Conservation (phyloP, 768 basidiomycete genomes). For the Boletus insuetus region DNA sequence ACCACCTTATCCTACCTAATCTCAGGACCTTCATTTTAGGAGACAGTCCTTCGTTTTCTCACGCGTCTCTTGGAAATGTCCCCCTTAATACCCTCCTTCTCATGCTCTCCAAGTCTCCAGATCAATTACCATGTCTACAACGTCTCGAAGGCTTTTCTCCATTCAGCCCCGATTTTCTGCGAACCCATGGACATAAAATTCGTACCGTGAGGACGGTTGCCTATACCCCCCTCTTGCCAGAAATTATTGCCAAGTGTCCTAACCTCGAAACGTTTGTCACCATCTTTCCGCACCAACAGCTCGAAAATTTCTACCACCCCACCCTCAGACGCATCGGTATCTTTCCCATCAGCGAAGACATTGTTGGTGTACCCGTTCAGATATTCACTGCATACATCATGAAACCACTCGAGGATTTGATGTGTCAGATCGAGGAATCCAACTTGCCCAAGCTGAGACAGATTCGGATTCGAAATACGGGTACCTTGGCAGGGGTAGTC, state of each 20-base stretch:
- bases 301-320: conserved; percentile 38
- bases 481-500: conserved; percentile 35
- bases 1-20: conserved; percentile 33
- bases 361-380: conserved; percentile 34
- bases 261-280: conserved; percentile 42
- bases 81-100: conserved; percentile 42
- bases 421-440: conserved; percentile 37
- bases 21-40: conserved; percentile 44
- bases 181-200: conserved; percentile 42
- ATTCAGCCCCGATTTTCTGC: conserved; percentile 40
- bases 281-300: conserved; percentile 35
- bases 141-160: conserved; percentile 45
- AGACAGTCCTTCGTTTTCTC: conserved; percentile 30
- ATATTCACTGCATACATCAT: conserved; percentile 41
- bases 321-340: conserved; percentile 43
- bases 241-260: conserved; percentile 38
- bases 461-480: conserved; percentile 40
- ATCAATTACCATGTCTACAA: conserved; percentile 38
- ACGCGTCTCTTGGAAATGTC: conserved; percentile 32
- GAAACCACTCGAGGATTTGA: conserved; percentile 38
- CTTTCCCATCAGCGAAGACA: conserved; percentile 39
- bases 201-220: conserved; percentile 38
- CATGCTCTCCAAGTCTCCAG: conserved; percentile 32
- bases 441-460: conserved; percentile 34
- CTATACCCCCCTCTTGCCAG: conserved; percentile 33